A percentile compares a stretch with the other conserved stretches of the same genome.
These are phyloP conservation scores for Phascolomyces articulosus DNA, from an alignment of 371 early-diverging fungal genomes.

Conservation along the genomic window DNA sequence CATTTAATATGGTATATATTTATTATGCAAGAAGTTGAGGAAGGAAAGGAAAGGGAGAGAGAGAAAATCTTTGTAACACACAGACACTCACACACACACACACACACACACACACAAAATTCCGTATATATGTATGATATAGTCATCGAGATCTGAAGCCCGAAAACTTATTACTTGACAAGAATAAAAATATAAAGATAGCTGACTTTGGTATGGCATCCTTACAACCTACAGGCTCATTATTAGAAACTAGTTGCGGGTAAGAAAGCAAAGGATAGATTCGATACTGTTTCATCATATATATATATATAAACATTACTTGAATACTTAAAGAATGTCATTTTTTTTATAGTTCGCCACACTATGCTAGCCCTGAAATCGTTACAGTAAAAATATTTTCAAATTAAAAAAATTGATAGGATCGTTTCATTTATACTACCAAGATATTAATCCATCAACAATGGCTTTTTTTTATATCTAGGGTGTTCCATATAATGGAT, in stretches of 20 bases:
- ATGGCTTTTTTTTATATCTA: conserved; percentile 18
- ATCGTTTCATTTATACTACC: too few relatives aligned
- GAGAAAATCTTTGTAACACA: too few relatives aligned
- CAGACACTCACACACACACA: too few relatives aligned
- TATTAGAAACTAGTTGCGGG: conserved; percentile 86
- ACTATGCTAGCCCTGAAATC: conserved; percentile 95
- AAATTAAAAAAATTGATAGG: too few relatives aligned
- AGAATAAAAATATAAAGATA: conserved; percentile 74
- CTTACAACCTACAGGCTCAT: conserved; percentile 67
- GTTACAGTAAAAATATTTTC: conserved; percentile 71
- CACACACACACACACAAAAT: too few relatives aligned
- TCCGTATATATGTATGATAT: too few relatives aligned
- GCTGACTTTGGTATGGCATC: conserved; percentile 91
- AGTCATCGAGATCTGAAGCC: conserved; percentile 98
- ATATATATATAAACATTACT: neutral
- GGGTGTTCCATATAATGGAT: conserved; percentile 85
- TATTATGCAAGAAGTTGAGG: too few relatives aligned
- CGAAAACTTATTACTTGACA: conserved; percentile 91
- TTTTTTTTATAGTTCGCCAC: conserved; percentile 64
- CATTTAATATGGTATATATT: conserved; percentile 89
- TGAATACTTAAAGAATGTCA: too few relatives aligned
- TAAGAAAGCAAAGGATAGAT: conserved; percentile 28
- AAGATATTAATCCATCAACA: too few relatives aligned
- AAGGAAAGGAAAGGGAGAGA: too few relatives aligned
- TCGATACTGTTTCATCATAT: too few relatives aligned